Evolutionary conservation across 2,329 filamentous ascomycete species (phyloP).

Genomic region (Pseudogymnoascus sp.): DNA sequence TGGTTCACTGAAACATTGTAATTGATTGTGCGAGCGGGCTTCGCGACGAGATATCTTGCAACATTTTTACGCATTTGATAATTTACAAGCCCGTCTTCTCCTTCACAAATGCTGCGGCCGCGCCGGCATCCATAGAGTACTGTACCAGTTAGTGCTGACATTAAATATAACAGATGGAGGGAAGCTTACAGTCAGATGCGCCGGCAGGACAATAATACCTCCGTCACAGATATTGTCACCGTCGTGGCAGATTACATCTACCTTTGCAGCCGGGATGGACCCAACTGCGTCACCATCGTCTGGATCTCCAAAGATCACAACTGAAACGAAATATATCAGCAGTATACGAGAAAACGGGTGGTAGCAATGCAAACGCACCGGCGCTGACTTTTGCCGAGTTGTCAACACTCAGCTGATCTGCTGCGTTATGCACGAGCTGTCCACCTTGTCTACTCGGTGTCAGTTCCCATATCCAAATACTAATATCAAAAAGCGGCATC

Average conservation of each 20-base stretch:
- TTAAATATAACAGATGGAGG: too few species aligned
- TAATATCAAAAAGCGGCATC: background rate
- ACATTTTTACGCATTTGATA: background rate
- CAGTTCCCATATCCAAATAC: background rate
- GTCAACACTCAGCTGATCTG: slow-evolving; percentile 14
- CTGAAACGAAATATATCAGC: slow-evolving; percentile 10
- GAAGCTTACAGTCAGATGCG: slow-evolving; percentile 16
- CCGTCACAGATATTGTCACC: slow-evolving; percentile 21
- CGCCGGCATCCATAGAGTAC: slow-evolving; percentile 9
- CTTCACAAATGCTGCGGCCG: slow-evolving; percentile 10
- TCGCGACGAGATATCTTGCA: background rate
- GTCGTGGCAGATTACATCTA: slow-evolving; percentile 21
- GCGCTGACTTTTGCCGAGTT: slow-evolving; percentile 16
- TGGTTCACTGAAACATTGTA: background rate
- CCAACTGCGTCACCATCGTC: slow-evolving; percentile 19
- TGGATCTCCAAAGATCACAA: slow-evolving; percentile 25
- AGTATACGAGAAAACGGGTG: background rate
- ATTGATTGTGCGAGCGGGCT: background rate
- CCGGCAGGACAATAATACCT: slow-evolving; percentile 11
- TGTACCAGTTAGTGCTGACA: background rate
- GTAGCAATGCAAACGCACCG: slow-evolving; percentile 12
- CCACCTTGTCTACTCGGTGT: slow-evolving; percentile 14
- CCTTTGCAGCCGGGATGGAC: slow-evolving; percentile 16
- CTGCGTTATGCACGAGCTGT: slow-evolving; percentile 24
- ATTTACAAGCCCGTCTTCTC: background rate